These are phyloP conservation scores for Colletotrichum sp. DNA, from an alignment of 2,329 filamentous ascomycete genomes.

Conservation along the genomic window DNA sequence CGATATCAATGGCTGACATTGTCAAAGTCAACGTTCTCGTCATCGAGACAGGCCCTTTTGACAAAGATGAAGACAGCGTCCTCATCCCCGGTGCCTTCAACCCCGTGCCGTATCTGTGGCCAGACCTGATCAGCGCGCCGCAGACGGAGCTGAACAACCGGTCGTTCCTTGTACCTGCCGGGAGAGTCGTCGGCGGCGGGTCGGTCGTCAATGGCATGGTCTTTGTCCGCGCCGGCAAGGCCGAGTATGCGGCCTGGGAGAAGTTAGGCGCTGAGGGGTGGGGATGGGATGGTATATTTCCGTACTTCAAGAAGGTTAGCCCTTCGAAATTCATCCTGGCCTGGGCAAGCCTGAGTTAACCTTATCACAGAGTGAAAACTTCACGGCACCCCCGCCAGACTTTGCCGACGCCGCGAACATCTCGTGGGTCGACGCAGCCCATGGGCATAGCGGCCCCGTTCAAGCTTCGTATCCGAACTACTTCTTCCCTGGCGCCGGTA, in stretches of 20 bases:
- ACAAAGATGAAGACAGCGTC: slow-evolving; percentile 29
- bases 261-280: slow-evolving; percentile 48
- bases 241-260: slow-evolving; percentile 49
- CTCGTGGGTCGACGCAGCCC: slow-evolving; percentile 21
- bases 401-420: slow-evolving; percentile 20
- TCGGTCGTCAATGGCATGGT: slow-evolving; percentile 44
- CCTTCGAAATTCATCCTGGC: no score
- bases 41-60: slow-evolving; percentile 31
- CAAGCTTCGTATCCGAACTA: slow-evolving; percentile 35
- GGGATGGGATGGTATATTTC: slow-evolving; percentile 39
- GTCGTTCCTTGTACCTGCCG: slow-evolving; percentile 29
- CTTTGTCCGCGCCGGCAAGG: slow-evolving; percentile 35
- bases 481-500: slow-evolving; percentile 33
- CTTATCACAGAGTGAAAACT: slow-evolving; percentile 18
- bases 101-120: slow-evolving; percentile 34
- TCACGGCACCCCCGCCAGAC: slow-evolving; percentile 9
- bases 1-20: neutral
- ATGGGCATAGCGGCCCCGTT: slow-evolving; percentile 32
- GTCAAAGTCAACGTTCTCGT: slow-evolving; percentile 30
- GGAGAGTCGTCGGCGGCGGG: slow-evolving; percentile 41
- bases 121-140: slow-evolving; percentile 26
- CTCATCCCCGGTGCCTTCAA: slow-evolving; percentile 32
- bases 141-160: slow-evolving; percentile 30
- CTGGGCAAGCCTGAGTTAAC: neutral
- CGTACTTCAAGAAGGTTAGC: slow-evolving; percentile 44